Base-by-base conservation (phyloP, 805 yeast species). In the Schwanniomyces sp. region DNA sequence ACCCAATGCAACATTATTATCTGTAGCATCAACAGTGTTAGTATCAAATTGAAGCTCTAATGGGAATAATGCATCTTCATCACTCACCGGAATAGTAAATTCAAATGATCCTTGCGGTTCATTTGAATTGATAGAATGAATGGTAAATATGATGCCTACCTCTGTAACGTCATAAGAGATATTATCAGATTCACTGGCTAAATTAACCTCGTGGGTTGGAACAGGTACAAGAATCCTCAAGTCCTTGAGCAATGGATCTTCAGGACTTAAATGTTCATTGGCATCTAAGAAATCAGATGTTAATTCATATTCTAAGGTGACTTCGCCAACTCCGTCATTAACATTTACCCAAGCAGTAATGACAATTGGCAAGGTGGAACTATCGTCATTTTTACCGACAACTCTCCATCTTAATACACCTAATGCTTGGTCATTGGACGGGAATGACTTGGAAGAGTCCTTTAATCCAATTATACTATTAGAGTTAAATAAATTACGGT, bases 371-470 rank as follows among this genome's bases (percentile, higher is more conserved):
- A 78, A 57, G 46, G 72, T 63, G n/a, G 64, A 57, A 47, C 77
- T 75, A 41, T 82, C 84, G 50, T 84, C 89, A 26, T 72, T 75
- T 52, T 80, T 78, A 30, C 86, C 88, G 38, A 75, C 77, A 40
- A 85, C 84, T 66, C 90, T 85, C 98, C 96, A 92, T 76, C 96
- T 86, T 59, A 94, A 80, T 27, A 92, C 96, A 53, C 96, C 96
- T 55, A 92, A 78, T 43, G 89, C 82, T 63, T 89, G 92, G 64
- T 91, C 96, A 66, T 91, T 90, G 8, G 91, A 77, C 34, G 98
- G 98, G 81, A 94, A 91, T 30, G 91, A 81, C 62, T 89, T 88
- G 40, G 78, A 62, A 45, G 82, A 73, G 64, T 91, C 96, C 63
- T 88, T 88, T 61, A 91, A 79, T 0, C 86, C 86, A 59, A 94